Evolutionary conservation across 2,329 filamentous ascomycete genomes (phyloP).

Genomic region (Botrytis byssoidea): DNA sequence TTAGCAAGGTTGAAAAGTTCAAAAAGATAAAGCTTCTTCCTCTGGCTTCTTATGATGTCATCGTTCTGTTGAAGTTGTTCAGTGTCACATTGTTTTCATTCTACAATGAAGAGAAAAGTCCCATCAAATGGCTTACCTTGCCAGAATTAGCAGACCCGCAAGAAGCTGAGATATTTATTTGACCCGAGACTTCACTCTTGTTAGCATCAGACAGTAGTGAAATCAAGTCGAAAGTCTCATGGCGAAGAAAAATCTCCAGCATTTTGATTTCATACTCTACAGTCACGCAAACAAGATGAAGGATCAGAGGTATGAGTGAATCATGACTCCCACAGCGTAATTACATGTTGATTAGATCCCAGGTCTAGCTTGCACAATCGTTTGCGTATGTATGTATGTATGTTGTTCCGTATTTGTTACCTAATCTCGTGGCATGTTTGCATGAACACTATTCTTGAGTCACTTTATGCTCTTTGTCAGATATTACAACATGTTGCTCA

Average conservation of each 20-base stretch:
- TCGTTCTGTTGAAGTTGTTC: rapidly evolving
- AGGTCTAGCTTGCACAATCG: background rate
- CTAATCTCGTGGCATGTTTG: background rate
- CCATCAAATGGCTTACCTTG: rapidly evolving
- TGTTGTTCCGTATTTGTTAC: background rate
- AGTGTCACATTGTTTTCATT: background rate
- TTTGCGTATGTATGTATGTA: too few relatives aligned
- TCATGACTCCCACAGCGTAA: background rate
- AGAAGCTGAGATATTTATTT: background rate
- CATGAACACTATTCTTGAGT: background rate
- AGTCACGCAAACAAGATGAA: background rate
- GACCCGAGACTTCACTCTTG: background rate
- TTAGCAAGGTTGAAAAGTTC: background rate
- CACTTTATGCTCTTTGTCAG: background rate
- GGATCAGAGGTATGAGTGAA: background rate
- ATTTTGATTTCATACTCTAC: background rate
- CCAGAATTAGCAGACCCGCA: background rate
- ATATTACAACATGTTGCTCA: too few relatives aligned
- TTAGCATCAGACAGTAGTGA: background rate
- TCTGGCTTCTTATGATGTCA: background rate
- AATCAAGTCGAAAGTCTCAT: background rate
- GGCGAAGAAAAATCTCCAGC: rapidly evolving
- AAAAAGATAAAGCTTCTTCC: background rate
- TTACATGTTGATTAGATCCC: background rate
- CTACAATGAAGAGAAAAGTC: background rate